phyloP scores from a whole-genome alignment of 495 filamentous ascomycete species.

The Collariella sp. region DNA sequence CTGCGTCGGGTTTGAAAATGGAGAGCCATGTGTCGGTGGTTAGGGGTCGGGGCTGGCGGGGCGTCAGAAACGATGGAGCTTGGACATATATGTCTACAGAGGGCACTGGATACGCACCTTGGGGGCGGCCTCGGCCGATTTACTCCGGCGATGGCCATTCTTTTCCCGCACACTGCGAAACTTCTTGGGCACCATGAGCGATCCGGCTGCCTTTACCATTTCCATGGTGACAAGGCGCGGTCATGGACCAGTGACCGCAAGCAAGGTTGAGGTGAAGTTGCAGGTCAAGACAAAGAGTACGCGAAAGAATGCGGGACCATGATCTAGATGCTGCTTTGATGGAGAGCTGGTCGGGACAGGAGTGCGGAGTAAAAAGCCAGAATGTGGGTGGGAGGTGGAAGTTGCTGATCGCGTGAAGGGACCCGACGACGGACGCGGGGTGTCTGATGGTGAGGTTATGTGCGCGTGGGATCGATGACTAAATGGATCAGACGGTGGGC shows the following conservation, averaged over 20 bases:
- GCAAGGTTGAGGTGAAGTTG: neutral
- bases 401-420: neutral
- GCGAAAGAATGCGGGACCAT: neutral
- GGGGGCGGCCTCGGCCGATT: conserved; percentile 39
- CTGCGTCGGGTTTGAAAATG: conserved; percentile 48
- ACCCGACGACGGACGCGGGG: no score
- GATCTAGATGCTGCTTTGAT: neutral
- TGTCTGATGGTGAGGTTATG: no score
- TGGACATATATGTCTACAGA: neutral
- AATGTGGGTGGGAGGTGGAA: no score
- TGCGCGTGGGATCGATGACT: no score
- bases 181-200: conserved; percentile 30
- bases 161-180: conserved; percentile 73
- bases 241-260: neutral
- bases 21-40: conserved; percentile 40
- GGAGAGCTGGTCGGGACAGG: neutral
- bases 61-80: conserved; percentile 16
- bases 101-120: conserved; percentile 36
- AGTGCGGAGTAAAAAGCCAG: no score
- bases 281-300: neutral
- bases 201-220: conserved; percentile 20
- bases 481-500: no score
- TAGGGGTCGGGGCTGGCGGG: conserved; percentile 30
- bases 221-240: conserved; percentile 11
- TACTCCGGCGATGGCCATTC: conserved; percentile 41